phyloP scores from a whole-genome alignment of 345 rosid species.

The Mercurialis annua region DNA sequence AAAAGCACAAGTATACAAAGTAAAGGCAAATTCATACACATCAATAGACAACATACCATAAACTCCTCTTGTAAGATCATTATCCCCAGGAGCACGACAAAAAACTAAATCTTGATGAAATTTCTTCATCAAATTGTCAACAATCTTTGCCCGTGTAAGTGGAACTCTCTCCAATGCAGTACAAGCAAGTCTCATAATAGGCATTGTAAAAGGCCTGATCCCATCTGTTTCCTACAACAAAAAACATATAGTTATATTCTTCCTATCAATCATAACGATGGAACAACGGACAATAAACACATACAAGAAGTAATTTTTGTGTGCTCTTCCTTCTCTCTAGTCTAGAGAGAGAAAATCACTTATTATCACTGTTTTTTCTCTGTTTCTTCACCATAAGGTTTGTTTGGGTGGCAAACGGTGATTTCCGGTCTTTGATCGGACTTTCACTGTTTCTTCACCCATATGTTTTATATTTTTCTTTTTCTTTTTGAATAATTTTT shows the following conservation, averaged over 20 bases:
- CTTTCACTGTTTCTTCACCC: too few species aligned
- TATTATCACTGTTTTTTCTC: too few species aligned
- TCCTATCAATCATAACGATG: neutral
- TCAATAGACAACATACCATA: constrained; percentile 44
- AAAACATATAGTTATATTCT: constrained; percentile 18
- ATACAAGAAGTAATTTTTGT: neutral
- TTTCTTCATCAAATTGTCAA: constrained; percentile 59
- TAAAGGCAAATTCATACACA: neutral
- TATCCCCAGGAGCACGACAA: constrained; percentile 74
- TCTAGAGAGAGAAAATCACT: too few species aligned
- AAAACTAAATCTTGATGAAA: constrained; percentile 82
- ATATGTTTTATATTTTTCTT: too few species aligned
- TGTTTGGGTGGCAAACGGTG: too few species aligned
- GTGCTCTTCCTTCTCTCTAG: too few species aligned
- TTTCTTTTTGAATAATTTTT: too few species aligned
- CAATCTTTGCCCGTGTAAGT: constrained; percentile 62
- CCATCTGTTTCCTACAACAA: constrained; percentile 79
- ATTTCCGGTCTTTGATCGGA: too few species aligned
- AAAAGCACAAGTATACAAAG: neutral
- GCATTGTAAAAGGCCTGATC: constrained; percentile 96
- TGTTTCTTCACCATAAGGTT: too few species aligned
- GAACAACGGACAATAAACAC: neutral
- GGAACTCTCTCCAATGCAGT: constrained; percentile 96
- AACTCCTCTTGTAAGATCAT: constrained; percentile 49
- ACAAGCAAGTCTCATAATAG: constrained; percentile 96